Conservation (phyloP, 2,329 filamentous ascomycete genomes). For the Phialophora macrospora region DNA sequence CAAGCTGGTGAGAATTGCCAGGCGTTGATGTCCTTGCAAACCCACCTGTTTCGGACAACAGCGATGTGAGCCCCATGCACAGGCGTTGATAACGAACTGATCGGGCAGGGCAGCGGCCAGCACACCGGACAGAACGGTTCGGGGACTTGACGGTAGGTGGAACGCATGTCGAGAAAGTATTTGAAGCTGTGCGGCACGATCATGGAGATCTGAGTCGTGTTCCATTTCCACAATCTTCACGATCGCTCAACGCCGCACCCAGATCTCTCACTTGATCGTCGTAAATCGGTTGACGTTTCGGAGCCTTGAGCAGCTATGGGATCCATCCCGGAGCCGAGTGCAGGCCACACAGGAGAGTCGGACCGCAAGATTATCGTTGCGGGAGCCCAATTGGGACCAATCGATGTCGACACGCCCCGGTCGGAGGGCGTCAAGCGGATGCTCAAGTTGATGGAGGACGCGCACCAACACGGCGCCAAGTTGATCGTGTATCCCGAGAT, state of each 20-base stretch:
- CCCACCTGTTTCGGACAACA: slow-evolving; percentile 7
- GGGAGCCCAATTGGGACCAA: slow-evolving; percentile 60
- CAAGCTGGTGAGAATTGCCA: background rate
- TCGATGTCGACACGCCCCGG: slow-evolving; percentile 51
- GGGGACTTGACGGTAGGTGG: slow-evolving; percentile 1
- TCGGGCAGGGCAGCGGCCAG: background rate
- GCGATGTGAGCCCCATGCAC: background rate
- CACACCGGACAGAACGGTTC: background rate
- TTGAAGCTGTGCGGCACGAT: background rate
- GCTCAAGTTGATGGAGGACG: slow-evolving; percentile 55
- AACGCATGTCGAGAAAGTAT: background rate
- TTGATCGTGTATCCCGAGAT: slow-evolving; percentile 61
- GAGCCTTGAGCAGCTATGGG: slow-evolving; percentile 13
- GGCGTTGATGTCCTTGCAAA: slow-evolving; percentile 16
- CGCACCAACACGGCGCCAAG: slow-evolving; percentile 52
- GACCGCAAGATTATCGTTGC: slow-evolving; percentile 54
- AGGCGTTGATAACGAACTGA: slow-evolving; percentile 7
- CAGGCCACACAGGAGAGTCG: slow-evolving; percentile 23
- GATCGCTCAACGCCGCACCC: background rate
- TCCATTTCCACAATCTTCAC: background rate
- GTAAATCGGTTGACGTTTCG: background rate
- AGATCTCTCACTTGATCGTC: background rate
- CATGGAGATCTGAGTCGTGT: slow-evolving; percentile 1
- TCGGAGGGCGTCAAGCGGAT: slow-evolving; percentile 55
- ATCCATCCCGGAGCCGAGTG: slow-evolving; percentile 19